phyloP scores from a whole-genome alignment of 345 rosid species.

The Leavenworthia alabamica region DNA sequence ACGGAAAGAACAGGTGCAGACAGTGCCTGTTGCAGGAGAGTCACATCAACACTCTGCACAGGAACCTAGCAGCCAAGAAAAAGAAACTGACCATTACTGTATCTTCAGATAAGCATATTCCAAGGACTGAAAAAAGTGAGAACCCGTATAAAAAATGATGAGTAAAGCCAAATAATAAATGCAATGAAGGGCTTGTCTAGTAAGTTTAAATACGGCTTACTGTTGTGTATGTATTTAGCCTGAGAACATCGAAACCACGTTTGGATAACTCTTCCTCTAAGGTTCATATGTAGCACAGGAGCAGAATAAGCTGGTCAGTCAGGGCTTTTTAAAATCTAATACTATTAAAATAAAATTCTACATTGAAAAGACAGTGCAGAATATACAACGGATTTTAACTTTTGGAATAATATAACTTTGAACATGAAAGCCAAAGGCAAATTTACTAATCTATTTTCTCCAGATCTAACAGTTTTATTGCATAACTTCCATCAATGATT shows the following conservation, averaged over 20 bases:
- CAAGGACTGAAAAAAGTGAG: background rate
- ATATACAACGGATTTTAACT: no score
- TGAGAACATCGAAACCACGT: conserved; percentile 87
- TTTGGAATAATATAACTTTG: background rate
- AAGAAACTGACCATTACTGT: conserved; percentile 7
- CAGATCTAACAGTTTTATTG: background rate
- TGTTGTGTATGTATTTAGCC: conserved; percentile 89
- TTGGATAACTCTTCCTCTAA: conserved; percentile 74
- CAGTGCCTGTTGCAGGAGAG: conserved; percentile 54
- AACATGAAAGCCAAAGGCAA: background rate
- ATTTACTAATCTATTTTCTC: background rate
- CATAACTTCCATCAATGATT: background rate
- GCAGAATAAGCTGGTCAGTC: conserved; percentile 7
- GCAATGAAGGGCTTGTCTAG: background rate
- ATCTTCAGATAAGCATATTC: background rate
- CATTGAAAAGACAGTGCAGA: background rate
- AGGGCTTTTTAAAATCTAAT: no score
- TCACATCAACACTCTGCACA: conserved; percentile 56
- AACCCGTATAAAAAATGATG: background rate
- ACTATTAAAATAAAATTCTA: no score
- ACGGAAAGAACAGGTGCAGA: conserved; percentile 72
- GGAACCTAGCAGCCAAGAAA: conserved; percentile 46
- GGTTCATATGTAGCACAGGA: conserved; percentile 25
- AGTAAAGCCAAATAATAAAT: background rate
- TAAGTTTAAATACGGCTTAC: conserved; percentile 41